Base-by-base conservation (phyloP, 495 filamentous ascomycete species). In the Collariella sp. region DNA sequence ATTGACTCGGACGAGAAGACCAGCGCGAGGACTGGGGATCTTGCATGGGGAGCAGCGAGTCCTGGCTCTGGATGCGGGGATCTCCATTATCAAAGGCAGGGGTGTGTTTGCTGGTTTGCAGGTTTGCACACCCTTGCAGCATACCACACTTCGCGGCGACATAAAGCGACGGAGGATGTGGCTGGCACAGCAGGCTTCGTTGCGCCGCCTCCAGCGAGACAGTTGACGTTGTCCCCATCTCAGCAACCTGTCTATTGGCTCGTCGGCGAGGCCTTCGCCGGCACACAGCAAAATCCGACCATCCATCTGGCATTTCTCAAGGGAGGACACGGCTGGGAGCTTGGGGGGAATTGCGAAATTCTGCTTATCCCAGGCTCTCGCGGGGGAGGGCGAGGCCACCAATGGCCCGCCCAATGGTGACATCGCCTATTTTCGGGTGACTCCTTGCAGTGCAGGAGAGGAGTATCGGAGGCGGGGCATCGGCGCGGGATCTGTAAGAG, bases 321-420 rank as follows among this genome's bases (percentile, higher is more conserved):
- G 23, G 22, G 13, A 15, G 31, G 12, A 15, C 6, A 45, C 23
- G 13, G 39, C 33, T 13, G 31, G 33, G 3, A 7, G 11, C 12
- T 39, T 15, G 35, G 35, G 41, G 35, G 52, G 52, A n/a, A n/a
- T 26, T 41, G 10, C 19, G 20, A 15, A 16, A n/a, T 29, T 29
- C 40, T 56, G 54, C 46, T 49, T 34, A 44, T 41, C 7, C 46
- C 44, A 38, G 26, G 6, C 33, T 34, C 13, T 9, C 40, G 19
- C n/a, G 33, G 38, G 41, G n/a, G 34, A 22, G 34, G 26, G 33
- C 53, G 53, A 62, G 62, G 59, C 59, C 45, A 55, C 62, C 59
- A 62, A 64, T 64, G 18, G 38, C 26, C 5, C 26, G 4, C 26
- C 9, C 5, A 9, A 45, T 42, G 7, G 36, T 22, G 36, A 46